Conservation (phyloP, 2,329 filamentous ascomycete genomes). For the Trichophyton benhamiae region DNA sequence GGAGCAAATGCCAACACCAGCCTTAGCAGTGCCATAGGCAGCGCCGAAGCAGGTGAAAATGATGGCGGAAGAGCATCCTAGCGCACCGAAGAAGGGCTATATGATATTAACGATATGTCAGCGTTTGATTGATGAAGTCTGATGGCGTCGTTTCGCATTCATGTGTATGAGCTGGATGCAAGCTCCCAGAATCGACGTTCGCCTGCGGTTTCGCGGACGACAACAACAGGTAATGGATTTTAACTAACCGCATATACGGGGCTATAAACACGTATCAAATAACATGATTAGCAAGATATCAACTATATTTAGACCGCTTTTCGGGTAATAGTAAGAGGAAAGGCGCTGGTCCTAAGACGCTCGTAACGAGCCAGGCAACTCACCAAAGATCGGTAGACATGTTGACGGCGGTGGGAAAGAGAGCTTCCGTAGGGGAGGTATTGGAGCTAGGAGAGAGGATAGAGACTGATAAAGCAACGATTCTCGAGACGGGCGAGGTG, state of each 20-base stretch:
- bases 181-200: background rate
- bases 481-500: background rate
- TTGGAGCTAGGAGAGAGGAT: background rate
- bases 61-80: slow-evolving; percentile 90
- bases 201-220: background rate
- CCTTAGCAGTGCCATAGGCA: slow-evolving; percentile 97
- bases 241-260: slow-evolving; percentile 96
- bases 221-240: background rate
- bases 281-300: background rate
- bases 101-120: slow-evolving; percentile 2
- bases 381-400: slow-evolving; percentile 3
- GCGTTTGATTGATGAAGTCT: background rate
- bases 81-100: slow-evolving; percentile 87
- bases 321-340: background rate
- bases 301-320: background rate
- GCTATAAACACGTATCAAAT: slow-evolving; percentile 39
- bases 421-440: background rate
- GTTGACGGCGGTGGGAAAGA: background rate
- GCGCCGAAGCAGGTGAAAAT: slow-evolving; percentile 95
- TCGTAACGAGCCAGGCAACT: background rate
- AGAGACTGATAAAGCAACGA: background rate
- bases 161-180: background rate
- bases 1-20: slow-evolving; percentile 93
- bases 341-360: background rate
- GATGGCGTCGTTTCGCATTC: background rate